Conservation (phyloP, 305 asterid genomes). For the Fraxinus sp. region DNA sequence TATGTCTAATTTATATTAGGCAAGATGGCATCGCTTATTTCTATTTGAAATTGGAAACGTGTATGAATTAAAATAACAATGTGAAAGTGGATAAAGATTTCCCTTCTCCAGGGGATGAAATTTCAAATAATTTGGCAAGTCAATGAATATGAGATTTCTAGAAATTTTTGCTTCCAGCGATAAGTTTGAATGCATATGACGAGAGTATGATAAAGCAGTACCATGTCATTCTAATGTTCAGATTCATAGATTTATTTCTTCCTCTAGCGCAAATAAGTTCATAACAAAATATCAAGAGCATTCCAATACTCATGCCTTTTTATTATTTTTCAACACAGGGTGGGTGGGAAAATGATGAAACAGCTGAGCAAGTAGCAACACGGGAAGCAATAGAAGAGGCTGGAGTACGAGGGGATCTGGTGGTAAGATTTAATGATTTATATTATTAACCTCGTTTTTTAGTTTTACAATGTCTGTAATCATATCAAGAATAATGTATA, state of each 20-base stretch:
- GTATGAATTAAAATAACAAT: neutral
- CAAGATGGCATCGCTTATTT: neutral
- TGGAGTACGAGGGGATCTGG: conserved; percentile 86
- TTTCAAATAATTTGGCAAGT: neutral
- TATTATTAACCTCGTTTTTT: neutral
- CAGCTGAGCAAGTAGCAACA: conserved; percentile 83
- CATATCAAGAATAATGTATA: neutral
- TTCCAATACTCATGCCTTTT: conserved; percentile 8
- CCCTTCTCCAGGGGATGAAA: neutral
- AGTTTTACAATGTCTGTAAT: conserved; percentile 1
- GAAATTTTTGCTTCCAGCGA: neutral
- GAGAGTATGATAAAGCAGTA: neutral
- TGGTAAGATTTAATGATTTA: conserved; percentile 41
- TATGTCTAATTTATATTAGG: neutral
- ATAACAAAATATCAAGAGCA: neutral
- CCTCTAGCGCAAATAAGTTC: neutral
- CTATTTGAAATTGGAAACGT: neutral
- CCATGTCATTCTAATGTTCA: neutral
- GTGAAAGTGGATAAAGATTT: neutral
- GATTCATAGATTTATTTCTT: neutral
- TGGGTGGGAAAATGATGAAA: conserved; percentile 97
- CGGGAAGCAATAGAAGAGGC: conserved; percentile 96
- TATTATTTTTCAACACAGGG: conserved; percentile 48
- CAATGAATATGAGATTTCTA: neutral
- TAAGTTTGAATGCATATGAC: neutral